phyloP scores from a whole-genome alignment of 1,284 basidiomycete genomes.

The Sanguinoderma infundibulare region DNA sequence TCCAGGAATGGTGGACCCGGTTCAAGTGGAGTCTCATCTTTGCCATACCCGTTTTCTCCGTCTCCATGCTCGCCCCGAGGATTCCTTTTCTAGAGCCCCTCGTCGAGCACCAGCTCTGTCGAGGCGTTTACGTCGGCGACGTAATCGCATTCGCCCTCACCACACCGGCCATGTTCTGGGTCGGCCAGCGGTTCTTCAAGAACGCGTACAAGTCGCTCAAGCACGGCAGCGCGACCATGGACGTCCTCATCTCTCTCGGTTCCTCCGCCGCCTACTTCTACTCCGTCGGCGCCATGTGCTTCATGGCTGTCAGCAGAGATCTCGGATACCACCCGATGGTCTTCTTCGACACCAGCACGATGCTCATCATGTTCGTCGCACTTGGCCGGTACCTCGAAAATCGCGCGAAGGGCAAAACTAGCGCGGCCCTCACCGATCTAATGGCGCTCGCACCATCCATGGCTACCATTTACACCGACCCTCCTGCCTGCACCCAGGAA shows the following conservation, averaged over 20 bases:
- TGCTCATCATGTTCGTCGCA: constrained; percentile 98
- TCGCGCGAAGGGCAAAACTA: constrained; percentile 95
- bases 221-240: constrained; percentile 93
- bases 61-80: constrained; percentile 88
- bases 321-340: constrained; percentile 81
- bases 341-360: constrained; percentile 99
- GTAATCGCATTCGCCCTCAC: constrained; percentile 84
- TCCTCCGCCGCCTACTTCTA: constrained; percentile 95
- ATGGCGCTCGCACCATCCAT: constrained; percentile 95
- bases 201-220: constrained; percentile 91
- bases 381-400: constrained; percentile 97
- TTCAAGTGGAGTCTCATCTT: constrained; percentile 81
- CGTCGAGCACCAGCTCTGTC: constrained; percentile 53
- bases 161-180: constrained; percentile 92
- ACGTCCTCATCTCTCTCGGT: constrained; percentile 95
- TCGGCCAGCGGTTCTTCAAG: constrained; percentile 88
- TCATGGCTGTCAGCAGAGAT: constrained; percentile 66
- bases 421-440: constrained; percentile 93
- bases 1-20: constrained; percentile 87
- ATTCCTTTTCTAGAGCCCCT: constrained; percentile 62
- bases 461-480: constrained; percentile 92
- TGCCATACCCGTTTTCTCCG: constrained; percentile 91
- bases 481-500: constrained; percentile 78
- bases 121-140: constrained; percentile 85
- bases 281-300: constrained; percentile 77